Conservation (phyloP, 176 grass and related monocot species). For the Coix lacrymajobi region DNA sequence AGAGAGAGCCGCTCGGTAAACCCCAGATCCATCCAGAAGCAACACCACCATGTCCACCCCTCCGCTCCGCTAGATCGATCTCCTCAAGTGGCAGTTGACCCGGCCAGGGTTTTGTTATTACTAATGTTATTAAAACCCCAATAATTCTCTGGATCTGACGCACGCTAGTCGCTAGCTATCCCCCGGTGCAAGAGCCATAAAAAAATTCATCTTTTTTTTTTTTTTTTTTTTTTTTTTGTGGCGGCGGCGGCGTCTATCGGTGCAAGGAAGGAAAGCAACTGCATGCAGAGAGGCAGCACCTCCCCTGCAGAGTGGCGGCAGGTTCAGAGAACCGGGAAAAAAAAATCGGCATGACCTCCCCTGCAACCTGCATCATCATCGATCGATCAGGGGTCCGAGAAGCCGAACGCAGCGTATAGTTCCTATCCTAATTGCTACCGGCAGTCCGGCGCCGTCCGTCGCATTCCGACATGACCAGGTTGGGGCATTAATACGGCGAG, state of each 20-base stretch:
- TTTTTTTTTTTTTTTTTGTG: no score
- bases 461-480: not conserved
- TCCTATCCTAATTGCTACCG: not conserved
- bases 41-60: not conserved
- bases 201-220: not conserved
- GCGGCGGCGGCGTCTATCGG: not conserved
- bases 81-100: conserved; percentile 18
- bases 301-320: not conserved
- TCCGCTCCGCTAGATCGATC: conserved; percentile 17
- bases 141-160: conserved; percentile 4
- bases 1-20: not conserved
- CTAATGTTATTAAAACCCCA: not conserved
- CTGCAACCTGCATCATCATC: conserved; percentile 1
- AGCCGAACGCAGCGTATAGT: not conserved
- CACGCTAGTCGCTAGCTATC: not conserved
- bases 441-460: not conserved
- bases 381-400: not conserved
- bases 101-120: not conserved
- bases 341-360: conserved; percentile 16
- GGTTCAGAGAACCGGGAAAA: not conserved
- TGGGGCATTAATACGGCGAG: not conserved
- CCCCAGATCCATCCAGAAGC: conserved; percentile 30
- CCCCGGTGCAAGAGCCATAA: conserved; percentile 12
- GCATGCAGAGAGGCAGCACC: conserved; percentile 24
- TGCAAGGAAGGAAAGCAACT: not conserved